Evolutionary conservation across 2,329 filamentous ascomycete species (phyloP).

Genomic region (Leptodontidium sp.): DNA sequence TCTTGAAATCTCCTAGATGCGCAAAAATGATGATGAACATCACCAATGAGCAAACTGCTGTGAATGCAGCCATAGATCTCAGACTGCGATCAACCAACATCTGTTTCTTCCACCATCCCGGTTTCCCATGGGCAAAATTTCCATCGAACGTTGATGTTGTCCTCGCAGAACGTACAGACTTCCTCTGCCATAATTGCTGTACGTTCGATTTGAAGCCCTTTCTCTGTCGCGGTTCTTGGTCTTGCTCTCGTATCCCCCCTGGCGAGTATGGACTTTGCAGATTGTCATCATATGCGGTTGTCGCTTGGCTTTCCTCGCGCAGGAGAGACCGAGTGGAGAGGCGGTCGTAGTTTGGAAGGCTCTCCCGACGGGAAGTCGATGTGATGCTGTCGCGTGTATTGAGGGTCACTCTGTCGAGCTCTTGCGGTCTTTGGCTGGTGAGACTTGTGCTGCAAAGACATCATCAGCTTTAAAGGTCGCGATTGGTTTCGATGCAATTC

Average conservation of each 20-base stretch:
- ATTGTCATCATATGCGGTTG: background rate
- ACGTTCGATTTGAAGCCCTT: conserved; percentile 16
- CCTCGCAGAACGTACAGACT: background rate
- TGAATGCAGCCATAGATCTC: conserved; percentile 35
- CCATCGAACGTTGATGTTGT: conserved; percentile 35
- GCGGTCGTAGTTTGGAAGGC: conserved; percentile 15
- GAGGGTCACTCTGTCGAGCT: background rate
- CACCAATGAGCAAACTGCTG: conserved; percentile 30
- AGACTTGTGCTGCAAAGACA: background rate
- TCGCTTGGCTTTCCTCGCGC: conserved; percentile 16
- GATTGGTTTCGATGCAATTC: background rate
- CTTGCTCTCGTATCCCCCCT: background rate
- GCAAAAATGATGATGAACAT: conserved; percentile 34
- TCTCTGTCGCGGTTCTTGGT: conserved; percentile 16
- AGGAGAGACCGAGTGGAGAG: conserved; percentile 23
- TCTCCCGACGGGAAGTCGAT: background rate
- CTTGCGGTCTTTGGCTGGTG: background rate
- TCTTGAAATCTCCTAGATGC: conserved; percentile 31
- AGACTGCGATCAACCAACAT: conserved; percentile 38
- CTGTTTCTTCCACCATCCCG: conserved; percentile 38
- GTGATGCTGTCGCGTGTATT: background rate
- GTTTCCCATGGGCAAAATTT: conserved; percentile 36
- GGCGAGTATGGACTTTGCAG: background rate
- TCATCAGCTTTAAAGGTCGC: background rate
- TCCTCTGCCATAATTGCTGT: conserved; percentile 5